These are phyloP conservation scores for Conticribra weissflogii DNA, from an alignment of 108 stramenopile genomes.

Conservation along the genomic window DNA sequence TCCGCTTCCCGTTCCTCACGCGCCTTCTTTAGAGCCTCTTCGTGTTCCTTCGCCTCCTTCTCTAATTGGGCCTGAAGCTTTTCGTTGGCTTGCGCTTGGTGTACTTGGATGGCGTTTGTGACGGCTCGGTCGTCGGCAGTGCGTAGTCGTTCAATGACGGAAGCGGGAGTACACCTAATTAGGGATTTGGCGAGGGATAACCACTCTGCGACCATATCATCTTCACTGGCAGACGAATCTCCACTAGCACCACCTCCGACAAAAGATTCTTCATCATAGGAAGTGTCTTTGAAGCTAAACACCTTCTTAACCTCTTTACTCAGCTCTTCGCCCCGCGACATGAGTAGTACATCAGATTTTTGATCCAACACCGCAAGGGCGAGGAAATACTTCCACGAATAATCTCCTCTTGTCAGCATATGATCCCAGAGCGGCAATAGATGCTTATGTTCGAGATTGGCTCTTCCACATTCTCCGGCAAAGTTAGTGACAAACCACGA, in stretches of 20 bases:
- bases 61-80: slow-evolving; percentile 58
- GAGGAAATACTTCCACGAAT: slow-evolving; percentile 76
- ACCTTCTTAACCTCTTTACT: slow-evolving; percentile 55
- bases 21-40: slow-evolving; percentile 63
- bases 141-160: slow-evolving; percentile 60
- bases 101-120: slow-evolving; percentile 46
- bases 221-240: slow-evolving; percentile 12
- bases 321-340: slow-evolving; percentile 74
- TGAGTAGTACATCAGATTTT: slow-evolving; percentile 66
- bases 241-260: slow-evolving; percentile 27
- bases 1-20: slow-evolving; percentile 64
- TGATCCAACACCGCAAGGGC: slow-evolving; percentile 73
- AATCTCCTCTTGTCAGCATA: slow-evolving; percentile 60
- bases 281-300: slow-evolving; percentile 48
- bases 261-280: slow-evolving; percentile 37
- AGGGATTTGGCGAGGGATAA: slow-evolving; percentile 51
- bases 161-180: slow-evolving; percentile 66
- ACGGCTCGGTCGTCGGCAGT: slow-evolving; percentile 74
- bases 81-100: slow-evolving; percentile 63
- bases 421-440: slow-evolving; percentile 68
- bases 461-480: slow-evolving; percentile 66
- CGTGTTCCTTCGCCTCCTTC: slow-evolving; percentile 42
- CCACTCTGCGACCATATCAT: slow-evolving; percentile 64
- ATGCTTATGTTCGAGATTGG: slow-evolving; percentile 50
- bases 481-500: slow-evolving; percentile 75